Conservation (phyloP, 108 stramenopile genomes). For the Skeletonema grethae region DNA sequence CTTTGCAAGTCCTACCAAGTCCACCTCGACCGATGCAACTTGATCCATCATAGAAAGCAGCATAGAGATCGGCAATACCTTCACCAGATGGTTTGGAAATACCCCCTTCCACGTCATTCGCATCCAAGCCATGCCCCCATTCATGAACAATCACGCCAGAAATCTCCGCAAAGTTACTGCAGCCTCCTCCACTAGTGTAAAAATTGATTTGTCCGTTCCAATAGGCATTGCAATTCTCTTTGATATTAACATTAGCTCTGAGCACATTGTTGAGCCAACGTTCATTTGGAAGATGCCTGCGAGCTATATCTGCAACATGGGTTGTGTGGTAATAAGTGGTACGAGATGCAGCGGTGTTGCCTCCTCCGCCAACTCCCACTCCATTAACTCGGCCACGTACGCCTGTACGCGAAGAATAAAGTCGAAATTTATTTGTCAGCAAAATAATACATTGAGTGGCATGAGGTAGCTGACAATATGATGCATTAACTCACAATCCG, state of each 20-base stretch:
- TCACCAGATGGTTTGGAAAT: constrained; percentile 37
- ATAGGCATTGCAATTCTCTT: constrained; percentile 26
- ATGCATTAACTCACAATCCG: neutral
- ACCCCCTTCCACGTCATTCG: constrained; percentile 12
- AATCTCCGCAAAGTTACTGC: constrained; percentile 24
- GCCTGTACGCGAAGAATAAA: neutral
- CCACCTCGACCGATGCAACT: constrained; percentile 41
- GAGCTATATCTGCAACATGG: constrained; percentile 24
- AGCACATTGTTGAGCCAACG: constrained; percentile 10
- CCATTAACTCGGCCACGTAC: neutral
- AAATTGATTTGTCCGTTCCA: constrained; percentile 23
- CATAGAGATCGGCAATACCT: constrained; percentile 37
- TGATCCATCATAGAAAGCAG: constrained; percentile 19
- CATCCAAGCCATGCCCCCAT: constrained; percentile 28
- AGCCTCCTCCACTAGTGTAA: constrained; percentile 21
- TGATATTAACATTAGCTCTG: constrained; percentile 16
- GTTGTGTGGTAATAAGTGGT: constrained; percentile 28
- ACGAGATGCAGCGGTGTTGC: constrained; percentile 5
- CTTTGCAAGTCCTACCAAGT: neutral
- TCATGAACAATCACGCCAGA: constrained; percentile 20
- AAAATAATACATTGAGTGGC: neutral
- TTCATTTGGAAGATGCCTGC: constrained; percentile 20
- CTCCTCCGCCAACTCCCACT: neutral
- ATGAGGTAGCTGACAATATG: neutral
- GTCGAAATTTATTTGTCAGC: neutral